These are phyloP conservation scores for Guyanaporus albipodus DNA, from an alignment of 768 basidiomycete species.

Conservation along the genomic window DNA sequence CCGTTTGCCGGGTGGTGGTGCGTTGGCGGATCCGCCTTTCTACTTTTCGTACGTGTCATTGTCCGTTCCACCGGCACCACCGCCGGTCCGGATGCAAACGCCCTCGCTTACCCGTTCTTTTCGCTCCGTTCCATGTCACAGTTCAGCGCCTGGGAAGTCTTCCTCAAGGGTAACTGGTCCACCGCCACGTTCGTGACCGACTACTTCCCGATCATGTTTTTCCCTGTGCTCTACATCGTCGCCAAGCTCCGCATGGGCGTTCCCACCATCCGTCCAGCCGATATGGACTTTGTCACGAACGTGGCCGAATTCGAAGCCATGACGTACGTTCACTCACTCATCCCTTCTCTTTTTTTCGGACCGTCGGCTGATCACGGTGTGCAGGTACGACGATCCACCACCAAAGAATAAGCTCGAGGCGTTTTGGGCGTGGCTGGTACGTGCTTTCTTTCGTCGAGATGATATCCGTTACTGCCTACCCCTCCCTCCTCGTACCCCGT, in stretches of 20 bases:
- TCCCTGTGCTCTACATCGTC: slow-evolving; percentile 44
- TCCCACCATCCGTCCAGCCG: slow-evolving; percentile 1
- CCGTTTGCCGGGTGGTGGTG: slow-evolving; percentile 41
- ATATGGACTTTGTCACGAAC: slow-evolving; percentile 29
- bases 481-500: too few relatives aligned
- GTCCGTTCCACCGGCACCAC: too few relatives aligned
- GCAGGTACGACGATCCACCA: slow-evolving; percentile 25
- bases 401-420: slow-evolving; percentile 28
- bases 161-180: slow-evolving; percentile 38
- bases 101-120: too few relatives aligned
- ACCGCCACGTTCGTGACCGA: slow-evolving; percentile 39
- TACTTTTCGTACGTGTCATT: slow-evolving; percentile 35
- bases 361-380: background rate
- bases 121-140: slow-evolving; percentile 2
- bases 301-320: slow-evolving; percentile 30
- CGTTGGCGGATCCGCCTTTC: slow-evolving; percentile 23
- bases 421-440: slow-evolving; percentile 29
- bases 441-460: too few relatives aligned
- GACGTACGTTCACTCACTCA: too few relatives aligned
- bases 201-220: slow-evolving; percentile 41
- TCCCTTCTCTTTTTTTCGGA: background rate
- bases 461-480: too few relatives aligned
- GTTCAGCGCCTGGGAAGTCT: slow-evolving; percentile 42
- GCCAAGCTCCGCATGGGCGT: slow-evolving; percentile 21
- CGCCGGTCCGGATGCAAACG: too few relatives aligned